Conservation (phyloP, 1,284 basidiomycete genomes). For the Trametes polyzona region DNA sequence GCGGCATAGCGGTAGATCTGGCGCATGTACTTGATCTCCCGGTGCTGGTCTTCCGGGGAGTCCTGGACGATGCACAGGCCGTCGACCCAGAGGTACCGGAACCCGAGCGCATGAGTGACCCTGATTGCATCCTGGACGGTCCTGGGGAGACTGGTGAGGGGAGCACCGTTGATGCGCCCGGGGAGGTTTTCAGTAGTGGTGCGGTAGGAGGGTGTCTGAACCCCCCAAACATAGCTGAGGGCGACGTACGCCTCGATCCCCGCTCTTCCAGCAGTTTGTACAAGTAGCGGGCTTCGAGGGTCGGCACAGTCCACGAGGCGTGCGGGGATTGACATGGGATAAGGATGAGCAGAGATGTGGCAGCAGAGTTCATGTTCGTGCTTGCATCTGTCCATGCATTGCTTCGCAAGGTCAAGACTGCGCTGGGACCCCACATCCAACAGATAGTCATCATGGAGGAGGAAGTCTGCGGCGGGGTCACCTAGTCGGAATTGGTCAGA, state of each 20-base stretch:
- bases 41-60: background rate
- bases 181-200: background rate
- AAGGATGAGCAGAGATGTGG: background rate
- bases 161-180: background rate
- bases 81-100: constrained; percentile 4
- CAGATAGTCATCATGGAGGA: no score
- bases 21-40: background rate
- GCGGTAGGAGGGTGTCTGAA: constrained; percentile 1
- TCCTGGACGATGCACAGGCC: constrained; percentile 9
- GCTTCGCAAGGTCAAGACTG: background rate
- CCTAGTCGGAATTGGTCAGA: no score
- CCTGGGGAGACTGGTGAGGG: background rate
- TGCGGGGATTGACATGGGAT: constrained; percentile 5
- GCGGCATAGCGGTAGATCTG: constrained; percentile 1
- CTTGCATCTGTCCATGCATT: background rate
- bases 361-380: no score
- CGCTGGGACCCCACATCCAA: background rate
- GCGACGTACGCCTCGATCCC: constrained; percentile 9
- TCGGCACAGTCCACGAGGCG: constrained; percentile 12
- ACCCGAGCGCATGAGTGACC: background rate
- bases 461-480: no score
- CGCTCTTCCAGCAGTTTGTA: background rate
- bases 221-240: constrained; percentile 22
- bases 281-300: background rate
- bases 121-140: constrained; percentile 1